phyloP scores from a whole-genome alignment of 108 stramenopile genomes.

The Cylindrotheca fusiformis region DNA sequence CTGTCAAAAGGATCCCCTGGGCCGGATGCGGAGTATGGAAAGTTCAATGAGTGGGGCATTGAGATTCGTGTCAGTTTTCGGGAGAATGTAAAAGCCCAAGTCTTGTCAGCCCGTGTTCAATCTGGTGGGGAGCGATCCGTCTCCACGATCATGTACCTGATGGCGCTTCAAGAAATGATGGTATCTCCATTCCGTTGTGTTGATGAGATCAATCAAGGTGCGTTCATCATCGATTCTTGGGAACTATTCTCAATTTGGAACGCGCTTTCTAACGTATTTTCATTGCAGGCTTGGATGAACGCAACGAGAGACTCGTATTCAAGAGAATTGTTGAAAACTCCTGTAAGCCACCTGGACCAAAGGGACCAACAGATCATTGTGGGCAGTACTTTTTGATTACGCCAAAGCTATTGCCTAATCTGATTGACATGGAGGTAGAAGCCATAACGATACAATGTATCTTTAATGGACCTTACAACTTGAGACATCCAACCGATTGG shows the following conservation, averaged over 20 bases:
- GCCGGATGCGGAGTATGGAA: constrained; percentile 22
- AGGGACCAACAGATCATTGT: constrained; percentile 49
- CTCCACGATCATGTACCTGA: constrained; percentile 95
- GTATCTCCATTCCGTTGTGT: constrained; percentile 94
- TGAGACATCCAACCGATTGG: constrained; percentile 23
- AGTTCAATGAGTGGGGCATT: constrained; percentile 84
- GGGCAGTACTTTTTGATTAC: constrained; percentile 98
- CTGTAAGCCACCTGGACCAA: constrained; percentile 36
- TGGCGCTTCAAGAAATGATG: constrained; percentile 96
- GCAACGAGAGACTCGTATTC: constrained; percentile 94
- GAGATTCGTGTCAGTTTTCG: constrained; percentile 91
- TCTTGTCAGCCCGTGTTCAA: constrained; percentile 83
- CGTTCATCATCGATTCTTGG: neutral
- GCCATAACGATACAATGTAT: constrained; percentile 89
- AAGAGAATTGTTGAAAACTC: constrained; percentile 91
- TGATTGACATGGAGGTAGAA: constrained; percentile 91
- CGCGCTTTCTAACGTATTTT: no score
- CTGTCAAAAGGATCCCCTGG: constrained; percentile 53
- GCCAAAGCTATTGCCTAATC: constrained; percentile 96
- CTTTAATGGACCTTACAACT: constrained; percentile 73
- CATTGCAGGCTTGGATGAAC: constrained; percentile 91
- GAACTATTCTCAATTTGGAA: neutral
- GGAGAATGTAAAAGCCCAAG: constrained; percentile 55
- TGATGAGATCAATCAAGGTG: constrained; percentile 96
- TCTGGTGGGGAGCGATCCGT: constrained; percentile 97